Evolutionary conservation across 345 rosid species (phyloP).

Genomic region (Sisymbrium irio): DNA sequence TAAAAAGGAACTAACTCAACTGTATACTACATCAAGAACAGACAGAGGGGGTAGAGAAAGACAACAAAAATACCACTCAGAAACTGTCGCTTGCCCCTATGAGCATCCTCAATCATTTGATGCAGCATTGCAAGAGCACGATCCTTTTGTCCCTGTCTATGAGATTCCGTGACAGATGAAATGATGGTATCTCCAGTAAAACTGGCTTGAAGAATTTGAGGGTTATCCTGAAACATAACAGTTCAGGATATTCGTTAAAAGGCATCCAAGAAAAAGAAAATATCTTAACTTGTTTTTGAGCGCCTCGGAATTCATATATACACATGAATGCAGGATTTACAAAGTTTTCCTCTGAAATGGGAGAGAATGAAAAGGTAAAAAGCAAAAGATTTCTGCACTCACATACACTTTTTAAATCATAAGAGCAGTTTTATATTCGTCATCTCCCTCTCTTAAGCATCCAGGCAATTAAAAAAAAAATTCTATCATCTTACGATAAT

Average conservation of each 20-base stretch:
- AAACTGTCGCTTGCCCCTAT: slow-evolving; percentile 94
- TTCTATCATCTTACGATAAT: not conserved
- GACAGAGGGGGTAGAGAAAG: not conserved
- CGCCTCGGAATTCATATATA: not conserved
- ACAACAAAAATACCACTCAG: slow-evolving; percentile 62
- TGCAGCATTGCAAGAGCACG: slow-evolving; percentile 86
- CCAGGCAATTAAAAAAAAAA: not conserved
- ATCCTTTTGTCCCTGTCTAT: slow-evolving; percentile 78
- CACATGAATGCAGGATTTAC: not conserved
- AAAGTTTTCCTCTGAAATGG: not conserved
- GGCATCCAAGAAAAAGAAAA: not conserved
- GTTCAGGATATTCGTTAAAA: not conserved
- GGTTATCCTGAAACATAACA: slow-evolving; percentile 55
- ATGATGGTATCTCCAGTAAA: slow-evolving; percentile 60
- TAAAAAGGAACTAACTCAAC: slow-evolving; percentile 1
- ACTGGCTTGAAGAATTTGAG: slow-evolving; percentile 61
- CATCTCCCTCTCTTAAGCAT: slow-evolving; percentile 7
- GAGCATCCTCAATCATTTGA: slow-evolving; percentile 99
- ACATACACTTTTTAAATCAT: not conserved
- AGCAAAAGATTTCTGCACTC: not conserved
- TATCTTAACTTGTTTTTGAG: not conserved
- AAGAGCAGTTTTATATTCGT: not conserved
- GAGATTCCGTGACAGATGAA: slow-evolving; percentile 63
- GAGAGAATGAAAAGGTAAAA: not conserved
- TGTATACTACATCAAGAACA: slow-evolving; percentile 14